Conservation (phyloP, 2,329 filamentous ascomycete species). For the Fusarium mexicanum region DNA sequence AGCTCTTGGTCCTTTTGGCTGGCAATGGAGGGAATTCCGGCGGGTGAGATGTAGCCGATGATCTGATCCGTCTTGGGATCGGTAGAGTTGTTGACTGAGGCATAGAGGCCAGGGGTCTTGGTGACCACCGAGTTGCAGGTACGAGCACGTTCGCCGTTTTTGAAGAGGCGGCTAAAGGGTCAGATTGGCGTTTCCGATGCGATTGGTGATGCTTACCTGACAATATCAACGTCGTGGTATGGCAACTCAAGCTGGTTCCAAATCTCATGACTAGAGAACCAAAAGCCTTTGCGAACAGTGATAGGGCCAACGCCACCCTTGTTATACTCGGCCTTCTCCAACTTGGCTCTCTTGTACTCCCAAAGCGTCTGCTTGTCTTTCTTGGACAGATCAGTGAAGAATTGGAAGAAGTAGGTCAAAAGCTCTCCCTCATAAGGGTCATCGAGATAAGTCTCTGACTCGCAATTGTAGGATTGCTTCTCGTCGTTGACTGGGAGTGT, state of each 20-base stretch:
- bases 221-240: constrained; percentile 53
- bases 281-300: constrained; percentile 54
- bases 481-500: constrained; percentile 42
- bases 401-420: constrained; percentile 53
- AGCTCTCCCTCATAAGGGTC: constrained; percentile 57
- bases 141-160: constrained; percentile 53
- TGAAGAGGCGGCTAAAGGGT: constrained; percentile 46
- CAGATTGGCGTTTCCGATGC: rapidly evolving
- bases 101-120: constrained; percentile 52
- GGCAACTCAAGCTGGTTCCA: constrained; percentile 56
- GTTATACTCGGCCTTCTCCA: constrained; percentile 51
- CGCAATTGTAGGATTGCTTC: constrained; percentile 49
- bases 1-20: constrained; percentile 53
- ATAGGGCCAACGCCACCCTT: constrained; percentile 51
- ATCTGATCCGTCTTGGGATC: constrained; percentile 49
- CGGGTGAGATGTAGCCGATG: constrained; percentile 53
- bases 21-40: constrained; percentile 53
- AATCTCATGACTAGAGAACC: constrained; percentile 54
- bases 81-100: constrained; percentile 55
- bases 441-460: constrained; percentile 48
- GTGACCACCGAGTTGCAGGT: constrained; percentile 54
- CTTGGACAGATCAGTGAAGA: constrained; percentile 48
- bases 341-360: constrained; percentile 50
- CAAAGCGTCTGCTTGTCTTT: constrained; percentile 50
- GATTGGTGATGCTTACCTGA: constrained; percentile 38